Evolutionary conservation across 805 yeast species (phyloP).

Genomic region (Yamadazyma sp.): DNA sequence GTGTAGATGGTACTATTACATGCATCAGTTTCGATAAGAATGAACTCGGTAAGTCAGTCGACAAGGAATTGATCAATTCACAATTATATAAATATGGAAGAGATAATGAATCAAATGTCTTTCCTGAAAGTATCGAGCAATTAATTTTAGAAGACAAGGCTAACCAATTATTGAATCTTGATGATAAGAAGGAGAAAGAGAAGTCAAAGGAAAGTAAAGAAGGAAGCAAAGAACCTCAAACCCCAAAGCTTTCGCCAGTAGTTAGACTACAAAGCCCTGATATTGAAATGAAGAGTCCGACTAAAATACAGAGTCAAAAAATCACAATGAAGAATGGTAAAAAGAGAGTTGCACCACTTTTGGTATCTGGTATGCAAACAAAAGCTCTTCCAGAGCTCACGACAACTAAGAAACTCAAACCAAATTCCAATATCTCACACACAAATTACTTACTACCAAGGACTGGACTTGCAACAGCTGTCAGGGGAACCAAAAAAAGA

Average conservation of each 20-base stretch:
- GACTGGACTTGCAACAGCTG: slow-evolving; percentile 61
- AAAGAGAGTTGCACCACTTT: slow-evolving; percentile 69
- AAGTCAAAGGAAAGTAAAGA: slow-evolving; percentile 10
- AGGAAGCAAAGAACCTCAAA: not conserved
- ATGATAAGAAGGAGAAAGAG: not conserved
- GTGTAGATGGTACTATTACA: slow-evolving; percentile 81
- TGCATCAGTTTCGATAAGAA: slow-evolving; percentile 58
- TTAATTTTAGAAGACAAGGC: slow-evolving; percentile 68
- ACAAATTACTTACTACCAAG: slow-evolving; percentile 55
- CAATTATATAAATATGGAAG: slow-evolving; percentile 84
- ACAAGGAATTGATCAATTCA: slow-evolving; percentile 59
- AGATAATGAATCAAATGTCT: slow-evolving; percentile 76
- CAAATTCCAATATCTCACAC: slow-evolving; percentile 37
- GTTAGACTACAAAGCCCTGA: slow-evolving; percentile 3
- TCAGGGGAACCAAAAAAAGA: slow-evolving; percentile 48
- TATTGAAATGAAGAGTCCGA: no score
- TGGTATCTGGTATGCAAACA: slow-evolving; percentile 45
- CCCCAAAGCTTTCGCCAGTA: not conserved
- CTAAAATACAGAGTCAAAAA: no score
- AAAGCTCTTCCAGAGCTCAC: slow-evolving; percentile 5
- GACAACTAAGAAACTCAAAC: slow-evolving; percentile 18
- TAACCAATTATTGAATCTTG: slow-evolving; percentile 13
- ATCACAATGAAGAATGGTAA: slow-evolving; percentile 71
- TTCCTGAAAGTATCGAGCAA: slow-evolving; percentile 86
- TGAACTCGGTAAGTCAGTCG: slow-evolving; percentile 66